These are phyloP conservation scores for Periconia sp. DNA, from an alignment of 2,329 filamentous ascomycete genomes.

Conservation along the genomic window DNA sequence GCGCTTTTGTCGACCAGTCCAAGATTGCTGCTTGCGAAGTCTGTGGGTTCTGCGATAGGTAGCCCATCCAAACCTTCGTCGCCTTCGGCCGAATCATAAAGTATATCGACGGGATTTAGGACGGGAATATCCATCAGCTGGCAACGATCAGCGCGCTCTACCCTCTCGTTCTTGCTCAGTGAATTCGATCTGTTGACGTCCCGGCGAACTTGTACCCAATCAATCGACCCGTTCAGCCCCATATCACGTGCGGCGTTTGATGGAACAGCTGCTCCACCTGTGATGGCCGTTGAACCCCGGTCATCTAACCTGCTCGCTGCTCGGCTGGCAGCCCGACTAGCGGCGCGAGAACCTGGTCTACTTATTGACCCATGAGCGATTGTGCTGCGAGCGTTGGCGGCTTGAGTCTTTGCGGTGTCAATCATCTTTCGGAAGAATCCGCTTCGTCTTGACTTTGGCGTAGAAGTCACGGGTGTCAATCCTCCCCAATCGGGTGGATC, in stretches of 20 bases:
- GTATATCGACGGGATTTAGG: slow-evolving; percentile 84
- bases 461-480: slow-evolving; percentile 14
- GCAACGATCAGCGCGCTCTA: slow-evolving; percentile 83
- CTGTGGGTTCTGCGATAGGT: slow-evolving; percentile 77
- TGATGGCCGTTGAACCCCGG: slow-evolving; percentile 56
- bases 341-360: slow-evolving; percentile 45
- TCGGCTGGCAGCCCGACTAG: slow-evolving; percentile 37
- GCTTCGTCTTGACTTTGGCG: slow-evolving; percentile 75
- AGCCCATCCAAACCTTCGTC: slow-evolving; percentile 86
- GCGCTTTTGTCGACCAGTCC: slow-evolving; percentile 93
- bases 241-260: slow-evolving; percentile 65
- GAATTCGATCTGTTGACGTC: slow-evolving; percentile 97
- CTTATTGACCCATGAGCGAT: slow-evolving; percentile 64
- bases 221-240: slow-evolving; percentile 65
- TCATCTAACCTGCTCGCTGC: slow-evolving; percentile 33
- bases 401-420: slow-evolving; percentile 89
- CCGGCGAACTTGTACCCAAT: slow-evolving; percentile 97
- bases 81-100: slow-evolving; percentile 82
- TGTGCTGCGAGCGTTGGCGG: slow-evolving; percentile 83
- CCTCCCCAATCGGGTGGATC: slow-evolving; percentile 39
- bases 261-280: slow-evolving; percentile 47
- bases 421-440: slow-evolving; percentile 96
- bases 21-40: slow-evolving; percentile 79
- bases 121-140: slow-evolving; percentile 93
- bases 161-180: slow-evolving; percentile 81